phyloP scores from a whole-genome alignment of 1,284 basidiomycete genomes.

The Pascua sp. region DNA sequence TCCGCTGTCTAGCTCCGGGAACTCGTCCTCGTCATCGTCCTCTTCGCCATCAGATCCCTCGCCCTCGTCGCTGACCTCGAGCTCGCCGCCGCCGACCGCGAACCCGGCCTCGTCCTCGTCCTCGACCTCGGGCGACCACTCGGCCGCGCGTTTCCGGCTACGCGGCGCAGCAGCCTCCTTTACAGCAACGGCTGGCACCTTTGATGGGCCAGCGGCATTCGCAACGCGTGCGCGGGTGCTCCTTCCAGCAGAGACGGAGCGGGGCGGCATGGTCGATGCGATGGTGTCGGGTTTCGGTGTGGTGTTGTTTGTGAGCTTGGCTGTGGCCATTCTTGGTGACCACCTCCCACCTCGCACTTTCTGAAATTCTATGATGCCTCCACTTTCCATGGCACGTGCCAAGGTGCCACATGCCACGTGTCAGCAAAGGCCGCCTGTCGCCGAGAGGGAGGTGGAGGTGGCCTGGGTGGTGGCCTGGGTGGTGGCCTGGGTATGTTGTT shows the following conservation, averaged over 20 bases:
- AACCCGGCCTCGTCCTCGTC: conserved; percentile 28
- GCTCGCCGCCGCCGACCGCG: conserved; percentile 30
- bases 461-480: not conserved
- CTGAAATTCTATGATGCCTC: conserved; percentile 15
- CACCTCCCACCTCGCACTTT: not conserved
- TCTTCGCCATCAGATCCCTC: conserved; percentile 28
- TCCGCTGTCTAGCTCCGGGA: conserved; percentile 53
- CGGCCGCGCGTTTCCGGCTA: conserved; percentile 15
- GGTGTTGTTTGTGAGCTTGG: not conserved
- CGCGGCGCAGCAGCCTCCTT: not conserved
- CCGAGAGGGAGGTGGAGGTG: not conserved
- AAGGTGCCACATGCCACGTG: conserved; percentile 3
- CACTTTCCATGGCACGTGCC: not conserved
- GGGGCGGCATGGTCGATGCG: conserved; percentile 12
- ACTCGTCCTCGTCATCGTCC: conserved; percentile 45
- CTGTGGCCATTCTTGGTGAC: not conserved
- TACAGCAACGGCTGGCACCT: not conserved
- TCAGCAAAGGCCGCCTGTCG: not conserved
- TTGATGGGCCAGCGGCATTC: conserved; percentile 6
- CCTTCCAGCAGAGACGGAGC: conserved; percentile 6
- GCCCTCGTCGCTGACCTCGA: conserved; percentile 20
- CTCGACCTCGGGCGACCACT: conserved; percentile 5
- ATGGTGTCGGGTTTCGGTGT: not conserved
- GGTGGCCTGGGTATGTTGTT: not conserved
- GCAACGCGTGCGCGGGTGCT: conserved; percentile 2